Base-by-base conservation (phyloP, 2,329 filamentous ascomycete species). In the Verticillium dahliae region DNA sequence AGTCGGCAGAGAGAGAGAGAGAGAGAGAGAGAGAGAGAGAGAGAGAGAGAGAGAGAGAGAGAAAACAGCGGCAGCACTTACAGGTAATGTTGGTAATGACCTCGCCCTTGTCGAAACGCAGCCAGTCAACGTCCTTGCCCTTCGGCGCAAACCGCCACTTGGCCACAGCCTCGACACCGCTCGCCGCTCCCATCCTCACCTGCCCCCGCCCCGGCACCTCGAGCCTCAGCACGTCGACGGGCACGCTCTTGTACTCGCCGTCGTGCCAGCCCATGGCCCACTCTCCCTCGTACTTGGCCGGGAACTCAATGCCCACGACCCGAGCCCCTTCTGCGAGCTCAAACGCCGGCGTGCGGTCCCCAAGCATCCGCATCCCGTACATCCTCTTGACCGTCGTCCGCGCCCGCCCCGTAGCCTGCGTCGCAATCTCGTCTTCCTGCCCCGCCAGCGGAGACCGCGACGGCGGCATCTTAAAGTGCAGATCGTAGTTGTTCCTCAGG, bases 101-200 rank as follows among this genome's bases (percentile, higher is more conserved):
- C 65, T 90, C 88, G 22, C 85, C 85, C 69, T 87, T 88, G 35
- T 88, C 86, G 68, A 90, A 84, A 65, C 75, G 79, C n/a, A 86
- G 73, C 83, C 83, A 86, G 11, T 78, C 70, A 34, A 76, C 76
- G 13, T 69, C 65, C 58, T 76, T 76, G 27, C 75, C 72, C 65
- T 78, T 80, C 39, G 78, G 76, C 57, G 75, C 73, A 72, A 83
- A 85, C 69, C 78, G 83, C 83, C 83, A 86, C 62, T 76, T 75
- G 13, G 81, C 75, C 50, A 78, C 76, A 10, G 80, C 83, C 57
- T 76, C 76, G 50, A 84, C 73, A 11, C 76, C 76, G 60, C 78
- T 83, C 38, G 75, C 75, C 11, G 75, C 77, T 5, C 76, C 75
- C 71, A 79, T 77, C 35, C 74, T 77, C 15, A 84, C 74, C 64